These are phyloP conservation scores for Fusarium haematococcum DNA, from an alignment of 2,329 filamentous ascomycete genomes.

Conservation along the genomic window DNA sequence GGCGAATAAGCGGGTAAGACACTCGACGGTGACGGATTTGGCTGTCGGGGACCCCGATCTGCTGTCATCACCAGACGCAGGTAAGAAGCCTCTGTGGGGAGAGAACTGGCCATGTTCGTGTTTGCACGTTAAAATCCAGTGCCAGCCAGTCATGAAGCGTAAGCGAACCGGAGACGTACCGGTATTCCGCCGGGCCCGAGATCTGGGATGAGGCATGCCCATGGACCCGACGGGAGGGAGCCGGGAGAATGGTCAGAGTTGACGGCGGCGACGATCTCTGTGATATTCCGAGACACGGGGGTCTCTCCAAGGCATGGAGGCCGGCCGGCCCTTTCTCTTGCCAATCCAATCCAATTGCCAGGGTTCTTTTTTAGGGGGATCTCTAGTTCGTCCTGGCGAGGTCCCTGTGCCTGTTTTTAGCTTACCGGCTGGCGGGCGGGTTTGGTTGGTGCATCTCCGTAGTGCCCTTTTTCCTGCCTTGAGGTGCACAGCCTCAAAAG, in stretches of 20 bases:
- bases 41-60: constrained; percentile 20
- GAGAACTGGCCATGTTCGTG: neutral
- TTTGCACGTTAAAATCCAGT: constrained; percentile 1
- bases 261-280: neutral
- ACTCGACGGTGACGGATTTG: constrained; percentile 6
- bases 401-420: constrained; percentile 37
- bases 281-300: constrained; percentile 23
- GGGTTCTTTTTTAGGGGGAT: neutral
- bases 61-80: constrained; percentile 18
- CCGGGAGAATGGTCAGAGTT: constrained; percentile 7
- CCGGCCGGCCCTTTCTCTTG: neutral
- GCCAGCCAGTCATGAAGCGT: constrained; percentile 1
- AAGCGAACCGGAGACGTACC: constrained; percentile 20
- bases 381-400: constrained; percentile 25
- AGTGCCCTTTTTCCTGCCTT: neutral
- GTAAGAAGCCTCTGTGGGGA: constrained; percentile 6
- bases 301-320: neutral
- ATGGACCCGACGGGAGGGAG: constrained; percentile 22
- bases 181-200: constrained; percentile 8
- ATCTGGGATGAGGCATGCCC: neutral
- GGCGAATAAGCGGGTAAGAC: constrained; percentile 12
- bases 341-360: neutral
- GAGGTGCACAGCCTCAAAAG: constrained; percentile 36
- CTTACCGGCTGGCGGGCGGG: constrained; percentile 31
- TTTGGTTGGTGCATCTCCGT: constrained; percentile 1